These are phyloP conservation scores for Plasmodium billcollinsi DNA, from an alignment of 169 alveolate genomes.

Conservation along the genomic window DNA sequence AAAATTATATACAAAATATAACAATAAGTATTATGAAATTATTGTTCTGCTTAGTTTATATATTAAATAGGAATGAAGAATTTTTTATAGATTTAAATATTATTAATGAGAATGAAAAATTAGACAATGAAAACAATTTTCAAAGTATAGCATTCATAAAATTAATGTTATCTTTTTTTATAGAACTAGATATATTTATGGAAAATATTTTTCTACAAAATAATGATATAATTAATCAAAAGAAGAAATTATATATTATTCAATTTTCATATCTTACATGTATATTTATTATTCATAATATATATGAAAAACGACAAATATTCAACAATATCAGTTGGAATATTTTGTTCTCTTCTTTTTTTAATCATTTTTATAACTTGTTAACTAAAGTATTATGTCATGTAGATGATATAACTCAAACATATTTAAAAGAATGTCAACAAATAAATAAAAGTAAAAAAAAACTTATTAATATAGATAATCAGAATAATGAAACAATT, in stretches of 20 bases:
- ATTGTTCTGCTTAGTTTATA: constrained; percentile 37
- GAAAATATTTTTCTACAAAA: constrained; percentile 20
- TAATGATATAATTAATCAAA: constrained; percentile 16
- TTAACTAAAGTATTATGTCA: constrained; percentile 27
- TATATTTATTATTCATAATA: constrained; percentile 63
- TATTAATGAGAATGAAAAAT: constrained; percentile 27
- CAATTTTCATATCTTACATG: constrained; percentile 55
- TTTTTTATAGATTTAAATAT: constrained; percentile 21
- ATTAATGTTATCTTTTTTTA: constrained; percentile 34
- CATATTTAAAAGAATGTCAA: background rate
- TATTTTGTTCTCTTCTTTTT: constrained; percentile 66
- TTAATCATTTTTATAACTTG: constrained; percentile 66
- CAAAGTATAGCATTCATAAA: constrained; percentile 51
- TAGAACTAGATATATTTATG: constrained; percentile 51
- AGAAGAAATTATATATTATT: constrained; percentile 16
- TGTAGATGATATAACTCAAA: constrained; percentile 11
- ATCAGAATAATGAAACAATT: background rate
- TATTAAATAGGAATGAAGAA: constrained; percentile 53
- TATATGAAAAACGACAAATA: constrained; percentile 21
- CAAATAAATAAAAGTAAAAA: no score
- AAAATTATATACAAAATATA: constrained; percentile 23
- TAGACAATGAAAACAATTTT: constrained; percentile 37
- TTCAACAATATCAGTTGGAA: constrained; percentile 50
- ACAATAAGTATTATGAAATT: constrained; percentile 33
- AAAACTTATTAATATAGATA: background rate